These are phyloP conservation scores for Fusarium albidum DNA, from an alignment of 2,329 filamentous ascomycete genomes.

Conservation along the genomic window DNA sequence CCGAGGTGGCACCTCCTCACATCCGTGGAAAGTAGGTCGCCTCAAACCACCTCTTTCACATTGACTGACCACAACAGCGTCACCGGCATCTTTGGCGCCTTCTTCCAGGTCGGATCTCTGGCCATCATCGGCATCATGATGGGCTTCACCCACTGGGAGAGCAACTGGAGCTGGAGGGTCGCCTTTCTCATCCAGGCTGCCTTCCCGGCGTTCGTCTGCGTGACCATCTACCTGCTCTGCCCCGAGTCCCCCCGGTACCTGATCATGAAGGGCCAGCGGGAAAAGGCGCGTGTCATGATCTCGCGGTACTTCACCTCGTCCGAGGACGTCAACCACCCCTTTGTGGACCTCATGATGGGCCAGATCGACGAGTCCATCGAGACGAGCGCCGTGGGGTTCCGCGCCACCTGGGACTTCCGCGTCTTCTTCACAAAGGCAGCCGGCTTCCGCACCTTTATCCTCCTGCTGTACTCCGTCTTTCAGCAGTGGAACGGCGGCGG, in stretches of 20 bases:
- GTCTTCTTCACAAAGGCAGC: slow-evolving; percentile 33
- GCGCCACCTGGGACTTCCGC: slow-evolving; percentile 31
- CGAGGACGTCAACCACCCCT: slow-evolving; percentile 30
- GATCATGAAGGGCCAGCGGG: slow-evolving; percentile 33
- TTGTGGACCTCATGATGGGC: slow-evolving; percentile 26
- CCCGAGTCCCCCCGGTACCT: slow-evolving; percentile 37
- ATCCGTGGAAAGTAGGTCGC: slow-evolving; percentile 27
- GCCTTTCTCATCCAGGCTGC: slow-evolving; percentile 34
- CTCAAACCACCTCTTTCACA: accelerated
- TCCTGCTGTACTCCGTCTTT: slow-evolving; percentile 30
- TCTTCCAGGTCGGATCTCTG: slow-evolving; percentile 35
- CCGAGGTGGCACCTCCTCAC: slow-evolving; percentile 33
- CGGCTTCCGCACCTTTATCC: slow-evolving; percentile 21
- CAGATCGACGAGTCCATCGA: slow-evolving; percentile 38
- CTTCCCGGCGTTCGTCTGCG: slow-evolving; percentile 31
- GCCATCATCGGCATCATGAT: slow-evolving; percentile 36
- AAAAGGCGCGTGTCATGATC: slow-evolving; percentile 33
- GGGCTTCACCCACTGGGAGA: slow-evolving; percentile 34
- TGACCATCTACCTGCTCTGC: slow-evolving; percentile 32
- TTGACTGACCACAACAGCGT: slow-evolving; percentile 1
- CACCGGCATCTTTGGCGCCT: slow-evolving; percentile 35
- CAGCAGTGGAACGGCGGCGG: slow-evolving; percentile 33
- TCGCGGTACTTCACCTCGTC: slow-evolving; percentile 29
- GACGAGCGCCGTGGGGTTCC: slow-evolving; percentile 17
- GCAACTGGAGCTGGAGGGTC: slow-evolving; percentile 34